Evolutionary conservation across 345 rosid genomes (phyloP).

Genomic region (Heritiera littoralis): DNA sequence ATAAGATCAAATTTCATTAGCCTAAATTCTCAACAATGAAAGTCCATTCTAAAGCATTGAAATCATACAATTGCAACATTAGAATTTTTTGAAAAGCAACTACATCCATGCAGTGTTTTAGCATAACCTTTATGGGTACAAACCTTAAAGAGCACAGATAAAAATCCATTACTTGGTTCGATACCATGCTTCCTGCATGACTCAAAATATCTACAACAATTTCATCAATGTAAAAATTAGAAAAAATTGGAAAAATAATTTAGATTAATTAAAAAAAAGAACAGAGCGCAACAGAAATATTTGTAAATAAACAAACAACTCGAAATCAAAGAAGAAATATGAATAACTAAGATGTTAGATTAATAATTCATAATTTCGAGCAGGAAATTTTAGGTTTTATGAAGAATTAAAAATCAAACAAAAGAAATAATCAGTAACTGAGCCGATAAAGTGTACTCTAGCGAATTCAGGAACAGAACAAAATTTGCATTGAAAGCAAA

Average conservation of each 20-base stretch:
- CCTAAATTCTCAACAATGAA: constrained; percentile 11
- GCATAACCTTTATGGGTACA: constrained; percentile 15
- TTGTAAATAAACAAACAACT: not conserved
- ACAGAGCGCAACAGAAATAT: not conserved
- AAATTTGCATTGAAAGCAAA: no score
- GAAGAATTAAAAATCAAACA: not conserved
- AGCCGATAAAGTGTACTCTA: not conserved
- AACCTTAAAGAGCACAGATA: constrained; percentile 69
- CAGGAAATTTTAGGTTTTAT: constrained; percentile 3
- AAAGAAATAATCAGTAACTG: constrained; percentile 1
- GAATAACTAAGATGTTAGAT: not conserved
- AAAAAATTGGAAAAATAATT: constrained; percentile 1
- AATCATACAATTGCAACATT: not conserved
- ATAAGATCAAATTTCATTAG: not conserved
- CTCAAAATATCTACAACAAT: constrained; percentile 54
- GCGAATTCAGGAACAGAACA: no score
- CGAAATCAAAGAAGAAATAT: not conserved
- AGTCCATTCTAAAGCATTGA: not conserved
- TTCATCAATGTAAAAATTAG: not conserved
- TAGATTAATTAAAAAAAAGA: not conserved
- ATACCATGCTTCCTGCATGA: constrained; percentile 62
- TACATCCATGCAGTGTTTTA: not conserved
- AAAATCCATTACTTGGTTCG: constrained; percentile 52
- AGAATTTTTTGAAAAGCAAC: not conserved
- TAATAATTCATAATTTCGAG: not conserved